phyloP scores from a whole-genome alignment of 1,284 basidiomycete genomes.

The Pseudozyma sp. region DNA sequence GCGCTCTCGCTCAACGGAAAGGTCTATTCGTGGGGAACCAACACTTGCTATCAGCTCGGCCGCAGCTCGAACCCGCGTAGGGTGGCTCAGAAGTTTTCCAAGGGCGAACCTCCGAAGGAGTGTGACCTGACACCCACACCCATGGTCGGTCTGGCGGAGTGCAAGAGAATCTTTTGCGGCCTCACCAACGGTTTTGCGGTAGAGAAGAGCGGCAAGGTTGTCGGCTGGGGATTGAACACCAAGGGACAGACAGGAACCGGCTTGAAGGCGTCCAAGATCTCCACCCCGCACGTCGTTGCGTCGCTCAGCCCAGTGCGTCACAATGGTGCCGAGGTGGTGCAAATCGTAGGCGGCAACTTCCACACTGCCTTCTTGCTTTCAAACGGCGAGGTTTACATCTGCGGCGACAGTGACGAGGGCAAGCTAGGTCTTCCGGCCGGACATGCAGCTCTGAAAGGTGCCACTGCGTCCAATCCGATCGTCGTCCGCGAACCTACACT shows the following conservation, averaged over 20 bases:
- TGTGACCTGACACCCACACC: conserved; percentile 85
- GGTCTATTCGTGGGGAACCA: conserved; percentile 82
- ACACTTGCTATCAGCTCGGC: conserved; percentile 86
- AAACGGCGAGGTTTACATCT: conserved; percentile 79
- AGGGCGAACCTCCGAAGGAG: conserved; percentile 76
- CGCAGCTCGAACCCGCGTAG: conserved; percentile 76
- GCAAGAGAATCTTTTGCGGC: conserved; percentile 82
- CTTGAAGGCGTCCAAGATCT: conserved; percentile 73
- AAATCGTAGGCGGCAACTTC: conserved; percentile 82
- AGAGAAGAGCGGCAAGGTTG: conserved; percentile 82
- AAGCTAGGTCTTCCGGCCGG: conserved; percentile 55
- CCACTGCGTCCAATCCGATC: conserved; percentile 33
- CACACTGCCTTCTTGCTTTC: conserved; percentile 88
- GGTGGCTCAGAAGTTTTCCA: conserved; percentile 49
- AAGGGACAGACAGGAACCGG: conserved; percentile 77
- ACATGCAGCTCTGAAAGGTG: conserved; percentile 42
- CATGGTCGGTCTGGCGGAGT: conserved; percentile 77
- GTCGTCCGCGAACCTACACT: conserved; percentile 58
- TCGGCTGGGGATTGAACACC: conserved; percentile 91
- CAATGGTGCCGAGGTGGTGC: conserved; percentile 69
- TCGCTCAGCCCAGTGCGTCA: conserved; percentile 78
- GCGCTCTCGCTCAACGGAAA: conserved; percentile 85
- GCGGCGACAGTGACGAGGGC: conserved; percentile 63
- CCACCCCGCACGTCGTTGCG: conserved; percentile 78
- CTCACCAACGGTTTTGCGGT: conserved; percentile 89